Evolutionary conservation across 805 yeast species (phyloP), one percentile per base, ranked within the genome.

Genomic region (Wickerhamomyces kurtzmanii): DNA sequence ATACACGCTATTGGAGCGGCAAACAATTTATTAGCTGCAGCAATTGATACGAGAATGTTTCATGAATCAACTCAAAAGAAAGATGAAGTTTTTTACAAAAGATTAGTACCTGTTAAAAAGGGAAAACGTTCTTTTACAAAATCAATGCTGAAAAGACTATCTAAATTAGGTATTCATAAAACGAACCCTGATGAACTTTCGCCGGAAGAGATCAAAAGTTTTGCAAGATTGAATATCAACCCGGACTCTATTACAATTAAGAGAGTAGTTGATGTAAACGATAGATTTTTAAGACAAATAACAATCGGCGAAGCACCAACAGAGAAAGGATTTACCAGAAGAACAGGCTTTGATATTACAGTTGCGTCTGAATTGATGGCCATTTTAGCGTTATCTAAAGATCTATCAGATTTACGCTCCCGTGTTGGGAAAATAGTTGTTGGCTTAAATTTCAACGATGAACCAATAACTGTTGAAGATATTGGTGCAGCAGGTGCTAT

Each of bases 341-440:
- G 66, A 34, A 75, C 89, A 12, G 93, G 91, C 4, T 80, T 81
- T 46, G 93, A 81, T 53, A 81, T 81, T 40, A 71, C 91, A 14
- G 91, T 81, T 38, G 93, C 93, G 12, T 75, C 84, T 26, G 93
- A 81, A 57, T 66, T 80, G 53, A 81, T 81, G 93, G 93, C 93
- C 26, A 80, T 81, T 34, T 58, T 81, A 45, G 93, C 93, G 10
- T 58, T 81, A 31, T 71, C 85, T 28, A 71, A 67, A 38, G 77
- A 82, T 30, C 62, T 81, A 47, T 55, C 69, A 33, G 91, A 81
- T 49, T 59, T 81, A 67, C 70, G 89, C 56, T 69, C 64, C 38
- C 67, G 93, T 57, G 68, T 80, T 34, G 87, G 91, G 33, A 68
- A 61, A 26, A 75, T 81, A 59, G 91, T 81, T 31, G 67, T 81